A percentile compares a stretch with the other conserved stretches of the same genome.
Conservation (phyloP, 257 asterid genomes). For the Buddleja alternifolia region DNA sequence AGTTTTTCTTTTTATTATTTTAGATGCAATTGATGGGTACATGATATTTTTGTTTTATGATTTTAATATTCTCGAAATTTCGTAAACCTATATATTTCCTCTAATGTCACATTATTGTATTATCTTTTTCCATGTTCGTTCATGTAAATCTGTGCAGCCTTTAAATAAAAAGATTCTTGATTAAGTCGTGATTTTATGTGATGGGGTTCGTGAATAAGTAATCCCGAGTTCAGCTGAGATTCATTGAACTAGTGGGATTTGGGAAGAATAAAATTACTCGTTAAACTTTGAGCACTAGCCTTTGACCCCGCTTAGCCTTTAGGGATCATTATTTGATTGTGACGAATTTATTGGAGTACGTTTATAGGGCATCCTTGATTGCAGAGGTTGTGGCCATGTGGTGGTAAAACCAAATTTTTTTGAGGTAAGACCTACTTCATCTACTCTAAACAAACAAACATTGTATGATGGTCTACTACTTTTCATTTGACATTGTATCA, state of each 20-base stretch:
- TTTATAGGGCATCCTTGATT: too few species aligned
- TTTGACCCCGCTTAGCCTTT: not conserved
- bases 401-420: too few species aligned
- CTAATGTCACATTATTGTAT: constrained; percentile 13
- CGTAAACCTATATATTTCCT: constrained; percentile 10
- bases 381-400: too few species aligned
- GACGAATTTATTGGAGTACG: too few species aligned
- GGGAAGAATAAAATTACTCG: not conserved
- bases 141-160: constrained; percentile 13
- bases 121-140: not conserved
- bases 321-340: too few species aligned
- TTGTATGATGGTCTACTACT: too few species aligned
- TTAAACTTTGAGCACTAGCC: constrained; percentile 1
- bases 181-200: constrained; percentile 3
- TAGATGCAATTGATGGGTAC: not conserved
- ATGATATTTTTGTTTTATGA: constrained; percentile 1
- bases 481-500: too few species aligned
- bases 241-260: not conserved
- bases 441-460: too few species aligned
- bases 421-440: too few species aligned
- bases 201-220: constrained; percentile 12
- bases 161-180: not conserved
- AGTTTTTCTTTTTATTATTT: not conserved
- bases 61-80: constrained; percentile 14
- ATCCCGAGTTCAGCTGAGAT: constrained; percentile 20